A percentile compares a stretch with the other conserved stretches of the same genome.
Conservation (phyloP, 176 grass and related monocot species). For the Coix lacrymajobi region DNA sequence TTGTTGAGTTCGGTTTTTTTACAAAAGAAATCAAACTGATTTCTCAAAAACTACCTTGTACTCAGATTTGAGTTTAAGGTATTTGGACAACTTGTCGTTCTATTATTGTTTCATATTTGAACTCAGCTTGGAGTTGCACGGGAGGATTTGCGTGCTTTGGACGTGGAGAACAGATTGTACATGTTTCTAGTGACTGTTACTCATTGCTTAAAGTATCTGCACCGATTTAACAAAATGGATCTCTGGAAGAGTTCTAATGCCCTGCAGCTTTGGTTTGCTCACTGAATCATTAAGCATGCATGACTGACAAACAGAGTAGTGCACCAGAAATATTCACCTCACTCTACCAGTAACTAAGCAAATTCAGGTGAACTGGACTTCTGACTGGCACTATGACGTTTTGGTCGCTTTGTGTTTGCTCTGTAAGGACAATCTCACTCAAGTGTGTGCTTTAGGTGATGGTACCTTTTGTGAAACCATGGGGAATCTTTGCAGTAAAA, state of each 20-base stretch:
- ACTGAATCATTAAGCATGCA: conserved; percentile 28
- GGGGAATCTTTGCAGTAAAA: conserved; percentile 68
- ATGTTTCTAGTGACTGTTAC: neutral
- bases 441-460: conserved; percentile 51
- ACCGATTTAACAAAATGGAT: conserved; percentile 8
- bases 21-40: conserved; percentile 17
- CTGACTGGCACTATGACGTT: neutral
- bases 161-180: neutral
- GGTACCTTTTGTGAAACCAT: conserved; percentile 43
- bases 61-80: conserved; percentile 14
- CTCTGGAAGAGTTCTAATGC: neutral
- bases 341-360: conserved; percentile 7
- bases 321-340: conserved; percentile 11
- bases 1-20: conserved; percentile 25
- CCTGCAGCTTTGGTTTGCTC: conserved; percentile 5
- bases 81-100: conserved; percentile 5
- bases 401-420: conserved; percentile 21
- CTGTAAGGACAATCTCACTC: conserved; percentile 33
- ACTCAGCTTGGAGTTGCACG: conserved; percentile 13
- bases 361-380: conserved; percentile 21
- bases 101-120: conserved; percentile 5
- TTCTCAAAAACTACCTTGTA: conserved; percentile 30
- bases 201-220: conserved; percentile 19
- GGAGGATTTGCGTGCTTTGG: neutral
- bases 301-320: conserved; percentile 5